These are phyloP conservation scores for Macadamia tetraphylla DNA, from an alignment of 164 flowering plant species.

Conservation along the genomic window DNA sequence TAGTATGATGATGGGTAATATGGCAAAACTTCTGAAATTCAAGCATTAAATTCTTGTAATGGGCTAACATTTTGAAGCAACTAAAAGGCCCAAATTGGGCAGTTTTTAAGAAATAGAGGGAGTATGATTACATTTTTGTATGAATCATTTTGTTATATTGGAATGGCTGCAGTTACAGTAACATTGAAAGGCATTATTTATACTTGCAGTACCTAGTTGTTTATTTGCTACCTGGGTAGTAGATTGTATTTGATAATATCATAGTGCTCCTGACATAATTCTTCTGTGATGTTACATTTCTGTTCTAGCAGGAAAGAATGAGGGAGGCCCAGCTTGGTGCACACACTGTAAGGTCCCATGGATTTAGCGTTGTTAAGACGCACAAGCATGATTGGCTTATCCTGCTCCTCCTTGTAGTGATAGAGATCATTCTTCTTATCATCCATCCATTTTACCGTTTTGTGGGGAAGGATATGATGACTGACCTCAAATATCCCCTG, in stretches of 20 bases:
- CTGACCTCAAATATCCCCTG: slow-evolving; percentile 68
- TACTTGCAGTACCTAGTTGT: background rate
- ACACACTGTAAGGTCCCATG: slow-evolving; percentile 51
- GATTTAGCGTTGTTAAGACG: slow-evolving; percentile 33
- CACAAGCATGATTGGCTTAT: slow-evolving; percentile 84
- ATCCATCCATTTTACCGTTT: slow-evolving; percentile 78
- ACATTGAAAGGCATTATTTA: background rate
- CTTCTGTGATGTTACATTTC: background rate
- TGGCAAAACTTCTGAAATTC: no score
- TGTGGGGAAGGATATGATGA: slow-evolving; percentile 80
- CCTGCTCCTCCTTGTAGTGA: slow-evolving; percentile 49
- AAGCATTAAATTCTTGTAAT: no score
- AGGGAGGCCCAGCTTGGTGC: slow-evolving; percentile 30
- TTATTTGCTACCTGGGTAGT: background rate
- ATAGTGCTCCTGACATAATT: background rate
- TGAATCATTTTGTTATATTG: no score
- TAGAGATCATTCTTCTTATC: slow-evolving; percentile 36
- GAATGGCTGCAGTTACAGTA: no score
- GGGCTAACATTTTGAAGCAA: background rate
- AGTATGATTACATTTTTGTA: no score
- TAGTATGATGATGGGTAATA: no score
- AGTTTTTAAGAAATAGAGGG: no score
- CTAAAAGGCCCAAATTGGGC: no score
- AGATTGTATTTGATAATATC: background rate
- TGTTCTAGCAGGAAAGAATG: slow-evolving; percentile 18